These are phyloP conservation scores for Venturia pyrina DNA, from an alignment of 2,329 filamentous ascomycete species.

Conservation along the genomic window DNA sequence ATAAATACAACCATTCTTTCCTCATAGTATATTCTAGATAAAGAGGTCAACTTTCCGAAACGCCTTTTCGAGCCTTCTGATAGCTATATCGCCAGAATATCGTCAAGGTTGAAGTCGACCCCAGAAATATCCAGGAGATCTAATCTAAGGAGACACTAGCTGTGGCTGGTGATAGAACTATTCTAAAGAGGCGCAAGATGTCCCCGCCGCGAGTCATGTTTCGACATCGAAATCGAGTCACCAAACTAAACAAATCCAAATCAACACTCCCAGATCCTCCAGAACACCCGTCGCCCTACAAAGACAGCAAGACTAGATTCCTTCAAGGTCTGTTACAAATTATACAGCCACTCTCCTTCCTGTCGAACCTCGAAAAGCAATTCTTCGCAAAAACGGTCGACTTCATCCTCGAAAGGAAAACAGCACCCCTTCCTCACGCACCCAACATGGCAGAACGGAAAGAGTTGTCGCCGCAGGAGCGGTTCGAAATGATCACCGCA, in stretches of 20 bases:
- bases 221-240: not conserved
- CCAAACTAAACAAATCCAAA: not conserved
- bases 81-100: no score
- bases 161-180: no score
- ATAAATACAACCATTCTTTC: no score
- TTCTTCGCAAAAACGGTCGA: not conserved
- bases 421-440: not conserved
- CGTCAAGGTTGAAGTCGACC: not conserved
- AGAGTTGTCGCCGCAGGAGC: not conserved
- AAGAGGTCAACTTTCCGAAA: no score
- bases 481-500: slow-evolving; percentile 25
- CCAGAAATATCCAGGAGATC: not conserved
- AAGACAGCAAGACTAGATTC: not conserved
- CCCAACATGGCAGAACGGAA: not conserved
- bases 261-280: not conserved
- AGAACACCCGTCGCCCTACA: not conserved
- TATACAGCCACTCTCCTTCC: not conserved
- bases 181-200: not conserved
- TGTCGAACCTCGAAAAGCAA: not conserved
- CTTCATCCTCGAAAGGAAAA: not conserved
- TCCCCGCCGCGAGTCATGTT: not conserved
- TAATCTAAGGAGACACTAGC: not conserved
- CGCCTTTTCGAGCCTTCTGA: no score
- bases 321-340: not conserved
- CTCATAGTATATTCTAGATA: no score